Base-by-base conservation (phyloP, 2,329 filamentous ascomycete genomes). In the Cordyceps cateniannulata region DNA sequence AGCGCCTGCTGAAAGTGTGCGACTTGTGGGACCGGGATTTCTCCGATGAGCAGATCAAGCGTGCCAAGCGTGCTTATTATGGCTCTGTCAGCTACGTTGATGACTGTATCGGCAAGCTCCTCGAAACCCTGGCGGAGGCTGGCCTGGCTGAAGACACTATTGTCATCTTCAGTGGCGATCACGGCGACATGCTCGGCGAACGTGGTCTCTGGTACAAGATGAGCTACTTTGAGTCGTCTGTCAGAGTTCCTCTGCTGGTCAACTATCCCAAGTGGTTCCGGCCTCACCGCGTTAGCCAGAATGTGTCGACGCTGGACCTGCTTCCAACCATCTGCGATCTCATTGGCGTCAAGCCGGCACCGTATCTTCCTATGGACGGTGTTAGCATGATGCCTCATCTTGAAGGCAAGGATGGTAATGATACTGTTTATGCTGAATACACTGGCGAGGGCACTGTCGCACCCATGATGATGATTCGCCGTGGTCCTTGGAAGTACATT, bases 171-270 rank as follows among this genome's bases (percentile, higher is more conserved):
- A 93, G 89, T 62, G 92, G 93, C 49, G 93, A 97, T 72, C 93
- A 97, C 70, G 93, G 93, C 60, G 93, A 97, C 74, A 97, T 97
- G 93, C 84, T 97, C 8, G 93, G 93, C 62, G 93, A 97, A 79
- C 87, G 91, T 58, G 89, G 90, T 6, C 79, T 97, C 51, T 97
- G 93, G 93, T 93, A 96, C 80, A 97, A 97, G 82, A 97, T 97
- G 93, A 91, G 86, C 70, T 97, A 95, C 83, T 96, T 92, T 69
- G 93, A 97, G 81, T 88, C 88, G 45, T 96, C 91, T 14, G 91
- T 91, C 50, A 88, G 93, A 29, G 93, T 97, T 24, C 93, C 93
- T 1, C 86, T 97, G 71, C 80, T 97, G 65, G 83, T 96, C 71
- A 88, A 91, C 73, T 86, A 93, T 68, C 93, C 93, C 27, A 81